A percentile compares a stretch with the other conserved stretches of the same genome.
These are phyloP conservation scores for Tulasnella sp. DNA, from an alignment of 768 basidiomycete species.

Conservation along the genomic window DNA sequence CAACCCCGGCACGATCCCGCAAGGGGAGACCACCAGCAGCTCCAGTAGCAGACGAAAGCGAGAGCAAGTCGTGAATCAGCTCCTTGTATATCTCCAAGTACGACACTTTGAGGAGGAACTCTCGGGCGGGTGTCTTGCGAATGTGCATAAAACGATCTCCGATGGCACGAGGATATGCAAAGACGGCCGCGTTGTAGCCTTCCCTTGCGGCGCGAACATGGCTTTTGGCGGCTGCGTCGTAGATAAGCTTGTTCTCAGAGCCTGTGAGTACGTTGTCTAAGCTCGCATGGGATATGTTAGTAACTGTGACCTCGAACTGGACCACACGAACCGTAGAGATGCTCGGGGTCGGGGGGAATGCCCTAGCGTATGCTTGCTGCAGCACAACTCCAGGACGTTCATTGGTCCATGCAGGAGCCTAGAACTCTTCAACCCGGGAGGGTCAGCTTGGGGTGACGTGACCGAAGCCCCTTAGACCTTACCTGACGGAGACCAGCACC, in stretches of 20 bases:
- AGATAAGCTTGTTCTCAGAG: conserved; percentile 69
- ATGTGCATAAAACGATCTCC: conserved; percentile 86
- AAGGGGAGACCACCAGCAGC: conserved; percentile 59
- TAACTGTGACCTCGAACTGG: conserved; percentile 37
- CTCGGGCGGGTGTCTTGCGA: conserved; percentile 63
- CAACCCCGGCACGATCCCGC: conserved; percentile 72
- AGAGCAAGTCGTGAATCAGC: conserved; percentile 73
- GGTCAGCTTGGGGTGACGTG: background rate
- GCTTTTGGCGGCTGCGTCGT: conserved; percentile 66
- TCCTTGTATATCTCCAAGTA: conserved; percentile 98
- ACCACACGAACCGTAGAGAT: conserved; percentile 27
- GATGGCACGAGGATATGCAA: conserved; percentile 89
- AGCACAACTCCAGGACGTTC: conserved; percentile 27
- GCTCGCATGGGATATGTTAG: background rate
- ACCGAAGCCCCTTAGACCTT: background rate
- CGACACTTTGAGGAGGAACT: conserved; percentile 92
- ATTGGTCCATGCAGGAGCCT: conserved; percentile 39
- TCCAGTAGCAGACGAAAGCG: conserved; percentile 36
- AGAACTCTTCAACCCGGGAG: conserved; percentile 62
- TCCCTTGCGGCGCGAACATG: conserved; percentile 91
- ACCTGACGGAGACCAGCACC: conserved; percentile 85
- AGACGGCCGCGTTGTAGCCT: conserved; percentile 91
- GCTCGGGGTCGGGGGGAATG: conserved; percentile 36
- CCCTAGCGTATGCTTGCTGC: conserved; percentile 28
- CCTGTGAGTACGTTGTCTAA: conserved; percentile 69